Evolutionary conservation across 78 protist species (phyloP).

Genomic region (Parvularia atlantis): DNA sequence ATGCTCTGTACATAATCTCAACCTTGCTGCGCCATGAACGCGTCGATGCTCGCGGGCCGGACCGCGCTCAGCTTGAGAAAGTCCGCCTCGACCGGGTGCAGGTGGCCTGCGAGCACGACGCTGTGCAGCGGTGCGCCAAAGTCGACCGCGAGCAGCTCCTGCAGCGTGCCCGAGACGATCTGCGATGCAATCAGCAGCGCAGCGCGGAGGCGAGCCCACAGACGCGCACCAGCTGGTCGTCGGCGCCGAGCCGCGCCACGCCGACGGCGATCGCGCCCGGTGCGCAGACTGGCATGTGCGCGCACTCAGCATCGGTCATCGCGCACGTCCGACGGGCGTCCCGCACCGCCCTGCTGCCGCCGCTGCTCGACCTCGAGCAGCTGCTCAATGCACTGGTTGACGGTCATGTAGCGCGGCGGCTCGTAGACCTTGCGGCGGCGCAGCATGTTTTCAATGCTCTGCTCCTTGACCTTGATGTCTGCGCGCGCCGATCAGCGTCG

Average conservation of each 20-base stretch:
- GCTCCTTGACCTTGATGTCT: slow-evolving; percentile 97
- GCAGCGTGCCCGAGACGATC: no score
- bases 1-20: no score
- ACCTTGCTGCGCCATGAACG: no score
- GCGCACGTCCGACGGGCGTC: slow-evolving; percentile 24
- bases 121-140: slow-evolving; percentile 28
- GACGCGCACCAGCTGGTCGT: neutral
- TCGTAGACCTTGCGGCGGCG: slow-evolving; percentile 76
- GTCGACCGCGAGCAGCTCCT: no score
- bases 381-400: slow-evolving; percentile 70
- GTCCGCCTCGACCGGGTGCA: slow-evolving; percentile 11
- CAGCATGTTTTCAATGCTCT: slow-evolving; percentile 65
- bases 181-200: no score
- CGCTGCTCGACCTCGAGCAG: slow-evolving; percentile 68
- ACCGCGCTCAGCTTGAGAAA: no score
- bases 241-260: neutral
- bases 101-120: slow-evolving; percentile 28
- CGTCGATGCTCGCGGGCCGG: no score
- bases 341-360: slow-evolving; percentile 1
- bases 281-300: neutral
- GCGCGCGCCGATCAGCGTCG: neutral
- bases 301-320: slow-evolving; percentile 16
- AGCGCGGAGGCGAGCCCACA: neutral
- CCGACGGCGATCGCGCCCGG: neutral
- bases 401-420: slow-evolving; percentile 97